These are phyloP conservation scores for Singerocomus inundabilis DNA, from an alignment of 1,284 basidiomycete genomes.

Conservation along the genomic window DNA sequence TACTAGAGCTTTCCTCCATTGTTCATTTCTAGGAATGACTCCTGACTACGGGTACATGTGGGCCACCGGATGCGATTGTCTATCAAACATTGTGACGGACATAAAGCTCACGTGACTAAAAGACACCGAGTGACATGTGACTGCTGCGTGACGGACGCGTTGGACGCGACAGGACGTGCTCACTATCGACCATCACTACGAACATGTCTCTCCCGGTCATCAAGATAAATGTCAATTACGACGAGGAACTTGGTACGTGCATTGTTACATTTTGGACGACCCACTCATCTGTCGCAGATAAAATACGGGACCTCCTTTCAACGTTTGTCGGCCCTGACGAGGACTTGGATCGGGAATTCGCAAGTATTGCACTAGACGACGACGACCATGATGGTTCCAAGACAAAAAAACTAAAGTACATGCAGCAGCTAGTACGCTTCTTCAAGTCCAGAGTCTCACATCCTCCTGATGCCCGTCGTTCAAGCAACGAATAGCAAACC, in stretches of 20 bases:
- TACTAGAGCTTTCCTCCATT: too few species aligned
- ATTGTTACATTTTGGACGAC: constrained; percentile 25
- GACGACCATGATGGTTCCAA: constrained; percentile 42
- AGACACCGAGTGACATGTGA: constrained; percentile 18
- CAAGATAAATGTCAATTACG: constrained; percentile 46
- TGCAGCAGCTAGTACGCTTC: constrained; percentile 77
- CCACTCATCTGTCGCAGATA: constrained; percentile 42
- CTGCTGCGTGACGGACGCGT: constrained; percentile 29
- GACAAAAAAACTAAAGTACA: constrained; percentile 72
- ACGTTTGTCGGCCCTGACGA: constrained; percentile 64
- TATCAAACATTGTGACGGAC: too few species aligned
- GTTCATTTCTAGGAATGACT: too few species aligned
- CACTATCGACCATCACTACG: constrained; percentile 6
- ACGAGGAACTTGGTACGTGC: constrained; percentile 46
- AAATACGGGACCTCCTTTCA: constrained; percentile 68
- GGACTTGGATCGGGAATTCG: constrained; percentile 67
- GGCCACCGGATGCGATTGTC: too few species aligned
- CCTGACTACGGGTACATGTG: too few species aligned
- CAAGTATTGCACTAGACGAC: constrained; percentile 67
- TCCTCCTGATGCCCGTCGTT: constrained; percentile 26
- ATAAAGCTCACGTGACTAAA: constrained; percentile 17
- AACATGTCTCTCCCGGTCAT: constrained; percentile 50
- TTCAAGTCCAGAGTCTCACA: constrained; percentile 26
- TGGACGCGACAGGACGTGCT: constrained; percentile 9
- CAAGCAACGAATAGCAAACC: constrained; percentile 90